Conservation (phyloP, 2,329 filamentous ascomycete species). For the Colletotrichum lini region DNA sequence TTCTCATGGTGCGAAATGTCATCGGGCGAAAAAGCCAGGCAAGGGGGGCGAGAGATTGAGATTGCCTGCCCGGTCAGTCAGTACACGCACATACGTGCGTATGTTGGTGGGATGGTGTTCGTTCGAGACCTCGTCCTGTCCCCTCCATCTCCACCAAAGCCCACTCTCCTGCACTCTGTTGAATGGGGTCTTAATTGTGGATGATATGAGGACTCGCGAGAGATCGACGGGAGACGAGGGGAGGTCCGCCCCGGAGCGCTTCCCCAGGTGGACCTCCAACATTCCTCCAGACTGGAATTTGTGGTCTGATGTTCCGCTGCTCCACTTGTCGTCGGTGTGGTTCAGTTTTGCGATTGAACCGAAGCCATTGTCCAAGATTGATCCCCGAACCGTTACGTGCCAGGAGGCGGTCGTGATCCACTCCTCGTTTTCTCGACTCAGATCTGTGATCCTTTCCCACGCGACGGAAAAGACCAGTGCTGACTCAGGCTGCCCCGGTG, state of each 20-base stretch:
- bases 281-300: neutral
- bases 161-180: neutral
- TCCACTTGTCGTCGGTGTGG: neutral
- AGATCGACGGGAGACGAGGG: constrained; percentile 3
- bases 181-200: neutral
- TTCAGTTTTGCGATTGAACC: neutral
- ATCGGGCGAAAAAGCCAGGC: neutral
- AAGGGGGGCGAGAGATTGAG: neutral
- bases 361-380: neutral
- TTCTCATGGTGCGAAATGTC: neutral
- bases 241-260: neutral
- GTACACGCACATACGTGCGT: neutral
- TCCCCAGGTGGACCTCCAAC: neutral
- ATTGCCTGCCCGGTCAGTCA: neutral
- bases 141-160: neutral
- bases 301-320: too few relatives aligned
- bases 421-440: neutral
- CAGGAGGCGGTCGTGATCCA: neutral
- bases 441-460: neutral
- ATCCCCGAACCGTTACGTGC: neutral
- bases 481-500: constrained; percentile 4
- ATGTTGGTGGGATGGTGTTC: neutral
- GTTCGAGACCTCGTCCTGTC: neutral
- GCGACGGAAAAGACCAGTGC: constrained; percentile 1
- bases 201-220: neutral